Evolutionary conservation across 2,329 filamentous ascomycete species (phyloP).

Genomic region (Cordyceps fumosorosea): DNA sequence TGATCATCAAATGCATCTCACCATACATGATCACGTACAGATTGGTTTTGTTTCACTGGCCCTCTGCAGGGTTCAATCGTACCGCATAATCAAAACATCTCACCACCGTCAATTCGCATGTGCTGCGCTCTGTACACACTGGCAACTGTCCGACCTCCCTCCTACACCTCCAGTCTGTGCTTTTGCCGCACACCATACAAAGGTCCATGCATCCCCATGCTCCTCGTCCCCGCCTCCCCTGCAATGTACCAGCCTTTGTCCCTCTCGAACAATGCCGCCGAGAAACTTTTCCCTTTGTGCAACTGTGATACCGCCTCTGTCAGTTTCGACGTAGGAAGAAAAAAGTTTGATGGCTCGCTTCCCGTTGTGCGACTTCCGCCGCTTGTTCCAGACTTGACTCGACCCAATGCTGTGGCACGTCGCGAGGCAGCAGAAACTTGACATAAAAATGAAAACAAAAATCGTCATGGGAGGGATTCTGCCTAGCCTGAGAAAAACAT

Average conservation of each 20-base stretch:
- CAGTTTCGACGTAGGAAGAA: neutral
- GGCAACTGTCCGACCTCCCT: no score
- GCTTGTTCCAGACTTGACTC: slow-evolving; percentile 1
- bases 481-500: neutral
- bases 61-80: no score
- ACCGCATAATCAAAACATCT: no score
- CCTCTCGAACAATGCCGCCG: neutral
- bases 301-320: neutral
- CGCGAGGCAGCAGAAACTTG: neutral
- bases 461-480: neutral
- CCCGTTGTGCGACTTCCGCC: neutral
- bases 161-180: neutral
- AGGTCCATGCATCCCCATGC: neutral
- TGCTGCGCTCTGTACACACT: no score
- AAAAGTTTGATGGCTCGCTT: neutral
- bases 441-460: neutral
- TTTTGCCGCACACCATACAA: neutral
- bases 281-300: neutral
- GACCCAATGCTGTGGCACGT: neutral
- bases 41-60: no score
- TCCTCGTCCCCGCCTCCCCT: neutral
- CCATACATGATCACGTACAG: no score
- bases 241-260: neutral
- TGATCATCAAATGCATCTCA: no score
- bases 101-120: no score